phyloP scores from a whole-genome alignment of 495 filamentous ascomycete genomes.

The Lichenothelia convexa region DNA sequence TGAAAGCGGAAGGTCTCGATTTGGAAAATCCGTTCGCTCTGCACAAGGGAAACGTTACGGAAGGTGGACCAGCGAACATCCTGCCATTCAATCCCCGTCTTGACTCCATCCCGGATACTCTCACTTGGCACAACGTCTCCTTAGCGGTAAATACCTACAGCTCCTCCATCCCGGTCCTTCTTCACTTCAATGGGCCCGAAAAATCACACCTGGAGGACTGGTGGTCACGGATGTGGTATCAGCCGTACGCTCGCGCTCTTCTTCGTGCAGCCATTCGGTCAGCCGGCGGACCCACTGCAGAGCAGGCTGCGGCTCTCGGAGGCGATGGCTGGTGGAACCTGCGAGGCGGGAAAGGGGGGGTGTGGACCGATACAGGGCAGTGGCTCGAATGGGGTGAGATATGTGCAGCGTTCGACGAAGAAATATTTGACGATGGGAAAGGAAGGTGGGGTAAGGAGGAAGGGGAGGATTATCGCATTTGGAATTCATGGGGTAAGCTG shows the following conservation, averaged over 20 bases:
- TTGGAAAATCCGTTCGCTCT: no score
- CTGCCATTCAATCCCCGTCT: no score
- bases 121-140: constrained; percentile 28
- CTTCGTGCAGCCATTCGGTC: constrained; percentile 27
- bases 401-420: neutral
- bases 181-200: constrained; percentile 31
- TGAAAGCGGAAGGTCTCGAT: neutral
- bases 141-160: constrained; percentile 37
- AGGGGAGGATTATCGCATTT: no score
- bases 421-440: neutral
- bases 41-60: neutral
- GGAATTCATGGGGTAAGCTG: no score
- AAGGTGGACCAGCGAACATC: neutral
- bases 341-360: neutral
- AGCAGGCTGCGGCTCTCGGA: neutral
- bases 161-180: constrained; percentile 28
- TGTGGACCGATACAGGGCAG: neutral
- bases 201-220: constrained; percentile 23
- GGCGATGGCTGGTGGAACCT: neutral
- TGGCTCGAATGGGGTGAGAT: constrained; percentile 1
- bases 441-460: neutral
- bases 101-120: no score
- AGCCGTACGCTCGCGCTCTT: constrained; percentile 32
- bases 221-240: constrained; percentile 43
- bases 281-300: neutral